A percentile compares a stretch with the other conserved stretches of the same genome.
phyloP scores from a whole-genome alignment of 108 stramenopile species.

The Thalassiosira profunda region DNA sequence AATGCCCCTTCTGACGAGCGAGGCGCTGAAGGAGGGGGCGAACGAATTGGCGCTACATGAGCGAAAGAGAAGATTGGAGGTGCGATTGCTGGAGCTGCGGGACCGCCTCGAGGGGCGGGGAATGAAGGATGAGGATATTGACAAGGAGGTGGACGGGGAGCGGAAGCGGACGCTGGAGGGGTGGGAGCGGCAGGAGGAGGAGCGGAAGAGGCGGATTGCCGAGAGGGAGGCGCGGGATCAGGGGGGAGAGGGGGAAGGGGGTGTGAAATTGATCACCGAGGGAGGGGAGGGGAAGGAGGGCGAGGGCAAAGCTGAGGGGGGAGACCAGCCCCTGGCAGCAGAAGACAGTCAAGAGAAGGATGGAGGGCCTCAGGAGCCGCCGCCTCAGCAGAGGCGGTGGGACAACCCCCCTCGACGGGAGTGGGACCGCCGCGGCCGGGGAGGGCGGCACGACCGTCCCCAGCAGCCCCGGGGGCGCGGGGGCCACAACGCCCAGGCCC shows the following conservation, averaged over 20 bases:
- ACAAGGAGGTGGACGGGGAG: constrained; percentile 61
- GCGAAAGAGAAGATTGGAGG: constrained; percentile 69
- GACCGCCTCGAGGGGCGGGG: constrained; percentile 78
- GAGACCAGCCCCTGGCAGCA: constrained; percentile 48
- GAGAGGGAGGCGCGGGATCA: no score
- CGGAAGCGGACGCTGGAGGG: constrained; percentile 1
- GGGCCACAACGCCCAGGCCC: constrained; percentile 45
- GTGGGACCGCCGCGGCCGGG: no score
- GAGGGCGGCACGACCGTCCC: neutral
- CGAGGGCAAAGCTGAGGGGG: constrained; percentile 6
- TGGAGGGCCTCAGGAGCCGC: no score
- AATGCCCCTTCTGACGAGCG: constrained; percentile 57
- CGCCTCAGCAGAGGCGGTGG: no score
- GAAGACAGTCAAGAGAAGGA: no score
- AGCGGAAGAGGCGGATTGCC: neutral
- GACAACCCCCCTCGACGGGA: no score
- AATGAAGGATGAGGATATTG: constrained; percentile 64
- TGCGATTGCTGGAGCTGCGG: constrained; percentile 71
- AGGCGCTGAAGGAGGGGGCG: constrained; percentile 65
- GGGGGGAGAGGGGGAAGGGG: no score
- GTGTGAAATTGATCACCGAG: constrained; percentile 20
- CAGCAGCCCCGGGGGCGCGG: constrained; percentile 8
- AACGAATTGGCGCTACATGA: constrained; percentile 78
- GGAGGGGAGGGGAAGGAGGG: neutral
- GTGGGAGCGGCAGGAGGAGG: constrained; percentile 22